Evolutionary conservation across 2,329 filamentous ascomycete genomes (phyloP), one percentile per base, ranked within the genome.

Genomic region (Sporothrix brunneoviolacea): DNA sequence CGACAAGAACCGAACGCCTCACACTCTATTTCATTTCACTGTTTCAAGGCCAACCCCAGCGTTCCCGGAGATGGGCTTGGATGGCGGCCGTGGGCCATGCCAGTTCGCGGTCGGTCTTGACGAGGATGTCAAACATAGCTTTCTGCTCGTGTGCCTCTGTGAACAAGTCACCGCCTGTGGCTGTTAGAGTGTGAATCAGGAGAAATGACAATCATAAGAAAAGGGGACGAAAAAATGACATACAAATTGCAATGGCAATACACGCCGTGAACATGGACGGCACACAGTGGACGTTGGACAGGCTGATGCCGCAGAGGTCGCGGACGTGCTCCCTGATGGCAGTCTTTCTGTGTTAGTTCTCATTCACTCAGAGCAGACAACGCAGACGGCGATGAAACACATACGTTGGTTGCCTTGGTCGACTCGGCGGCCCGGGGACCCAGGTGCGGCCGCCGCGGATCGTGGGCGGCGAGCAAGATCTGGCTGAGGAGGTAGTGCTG

Each of bases 11-110:
- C n/a, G n/a, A 6, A 28, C 24, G 24, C 24, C 24, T 28, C 24
- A 5, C 24, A 5, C 24, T 10, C 24, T 10, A 5, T 10, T 10
- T 10, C 10, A 28, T 10, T 10, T 10, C 6, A 10, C 24, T 5
- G 6, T 30, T 22, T 28, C 24, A 57, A 4, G 37, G 45, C 72
- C 72, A 75, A 2, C 72, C 71, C 76, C 76, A 80, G 36, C 70
- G 69, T 47, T 65, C 65, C 57, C 70, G 72, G 50, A 80, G 62
- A 52, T 73, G 69, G 33, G 64, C 60, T 35, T 73, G 70, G 24
- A 76, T 73, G 9, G 67, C 64, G 7, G 64, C 66, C 8, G 76
- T 80, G 6, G 76, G 77, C 61, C 76, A 73, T 4, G 71, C 76
- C 60, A 77, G 70, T n/a, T 72, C 69, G 28, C 59, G 62, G 56